These are phyloP conservation scores for Epichloe gansuensis DNA, from an alignment of 2,329 filamentous ascomycete genomes.

Conservation along the genomic window DNA sequence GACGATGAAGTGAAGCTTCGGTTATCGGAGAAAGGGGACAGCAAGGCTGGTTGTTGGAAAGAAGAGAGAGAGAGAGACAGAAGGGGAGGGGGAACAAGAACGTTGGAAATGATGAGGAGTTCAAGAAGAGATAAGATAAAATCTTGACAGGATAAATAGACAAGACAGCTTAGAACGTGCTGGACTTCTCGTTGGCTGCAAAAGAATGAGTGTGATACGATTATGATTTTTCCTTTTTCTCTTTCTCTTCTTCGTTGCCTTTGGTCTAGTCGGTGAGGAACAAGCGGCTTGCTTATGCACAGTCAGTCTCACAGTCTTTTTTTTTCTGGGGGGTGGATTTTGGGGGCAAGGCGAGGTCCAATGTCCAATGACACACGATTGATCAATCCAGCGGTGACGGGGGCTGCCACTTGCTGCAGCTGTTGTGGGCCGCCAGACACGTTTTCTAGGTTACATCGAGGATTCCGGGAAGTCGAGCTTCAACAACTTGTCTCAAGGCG, in stretches of 20 bases:
- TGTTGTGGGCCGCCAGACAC: conserved; percentile 6
- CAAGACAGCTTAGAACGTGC: not conserved
- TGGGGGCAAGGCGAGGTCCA: conserved; percentile 5
- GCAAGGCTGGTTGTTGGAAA: no score
- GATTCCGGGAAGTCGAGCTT: not conserved
- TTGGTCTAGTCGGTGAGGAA: conserved; percentile 6
- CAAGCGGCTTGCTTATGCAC: conserved; percentile 4
- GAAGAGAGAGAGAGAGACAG: not conserved
- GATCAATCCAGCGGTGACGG: conserved; percentile 12
- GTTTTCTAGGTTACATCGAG: conserved; percentile 3
- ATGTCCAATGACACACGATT: conserved; percentile 9
- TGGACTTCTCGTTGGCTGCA: not conserved
- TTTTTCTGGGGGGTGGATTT: not conserved
- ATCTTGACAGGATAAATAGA: not conserved
- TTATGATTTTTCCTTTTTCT: not conserved
- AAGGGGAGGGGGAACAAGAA: not conserved
- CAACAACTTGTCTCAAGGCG: not conserved
- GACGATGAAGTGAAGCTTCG: not conserved
- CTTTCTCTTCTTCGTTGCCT: not conserved
- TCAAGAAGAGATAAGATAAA: not conserved
- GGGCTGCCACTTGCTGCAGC: conserved; percentile 3
- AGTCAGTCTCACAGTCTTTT: not conserved
- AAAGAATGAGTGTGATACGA: not conserved
- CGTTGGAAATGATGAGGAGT: not conserved
- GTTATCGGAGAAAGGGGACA: not conserved